Conservation (phyloP, 208 protist genomes). For the Trypanosoma boissoni region DNA sequence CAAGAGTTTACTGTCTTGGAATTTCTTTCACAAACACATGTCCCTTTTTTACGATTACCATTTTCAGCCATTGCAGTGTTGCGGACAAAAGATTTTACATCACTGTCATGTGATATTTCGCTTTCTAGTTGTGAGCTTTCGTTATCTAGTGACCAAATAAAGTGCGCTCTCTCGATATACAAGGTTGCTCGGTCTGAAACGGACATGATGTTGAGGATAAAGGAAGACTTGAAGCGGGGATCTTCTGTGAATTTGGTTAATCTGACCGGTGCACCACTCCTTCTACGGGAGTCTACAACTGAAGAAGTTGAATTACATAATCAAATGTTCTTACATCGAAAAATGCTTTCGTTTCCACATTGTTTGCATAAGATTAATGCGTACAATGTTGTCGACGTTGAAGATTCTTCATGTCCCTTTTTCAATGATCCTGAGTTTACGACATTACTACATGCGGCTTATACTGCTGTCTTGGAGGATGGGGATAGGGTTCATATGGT, state of each 20-base stretch:
- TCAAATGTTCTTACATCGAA: constrained; percentile 5
- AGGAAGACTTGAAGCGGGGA: neutral
- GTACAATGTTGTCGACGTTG: constrained; percentile 8
- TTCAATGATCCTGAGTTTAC: neutral
- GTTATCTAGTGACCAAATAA: too few species aligned
- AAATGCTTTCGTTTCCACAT: constrained; percentile 6
- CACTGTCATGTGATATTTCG: constrained; percentile 33
- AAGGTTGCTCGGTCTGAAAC: too few species aligned
- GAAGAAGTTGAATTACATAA: constrained; percentile 6
- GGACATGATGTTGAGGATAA: neutral
- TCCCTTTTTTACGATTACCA: constrained; percentile 31
- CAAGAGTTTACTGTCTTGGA: constrained; percentile 49
- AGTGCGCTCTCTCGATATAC: too few species aligned
- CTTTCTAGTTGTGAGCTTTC: constrained; percentile 29
- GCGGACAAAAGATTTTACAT: constrained; percentile 26
- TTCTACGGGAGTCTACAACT: neutral
- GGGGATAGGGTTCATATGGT: constrained; percentile 18
- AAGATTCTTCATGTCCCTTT: neutral
- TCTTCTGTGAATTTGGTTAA: constrained; percentile 16
- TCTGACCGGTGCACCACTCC: constrained; percentile 8
- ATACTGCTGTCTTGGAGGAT: constrained; percentile 12
- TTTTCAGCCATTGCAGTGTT: constrained; percentile 29
- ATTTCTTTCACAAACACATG: constrained; percentile 32
- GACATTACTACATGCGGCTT: constrained; percentile 6
- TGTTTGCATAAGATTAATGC: constrained; percentile 4